A percentile compares a stretch with the other conserved stretches of the same genome.
These are phyloP conservation scores for Schizochytrium sp. DNA, from an alignment of 108 stramenopile genomes.

Conservation along the genomic window DNA sequence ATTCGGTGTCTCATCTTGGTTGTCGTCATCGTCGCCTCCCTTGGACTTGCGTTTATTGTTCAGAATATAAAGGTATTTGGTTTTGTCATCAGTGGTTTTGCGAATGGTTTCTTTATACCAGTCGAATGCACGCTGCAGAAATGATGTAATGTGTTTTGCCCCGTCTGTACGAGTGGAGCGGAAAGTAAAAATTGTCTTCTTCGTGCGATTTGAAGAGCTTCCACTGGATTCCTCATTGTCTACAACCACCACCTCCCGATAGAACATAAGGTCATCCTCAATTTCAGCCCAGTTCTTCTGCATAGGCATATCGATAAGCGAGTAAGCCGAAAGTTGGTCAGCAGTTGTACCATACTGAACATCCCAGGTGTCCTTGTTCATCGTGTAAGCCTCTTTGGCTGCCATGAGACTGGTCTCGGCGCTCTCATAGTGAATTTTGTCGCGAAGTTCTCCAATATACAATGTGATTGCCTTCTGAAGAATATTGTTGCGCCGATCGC, in stretches of 20 bases:
- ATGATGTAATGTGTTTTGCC: conserved; percentile 64
- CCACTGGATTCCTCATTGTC: not conserved
- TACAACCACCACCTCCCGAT: conserved; percentile 17
- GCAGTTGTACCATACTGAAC: conserved; percentile 65
- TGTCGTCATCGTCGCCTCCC: conserved; percentile 49
- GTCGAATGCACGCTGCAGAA: conserved; percentile 66
- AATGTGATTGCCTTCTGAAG: conserved; percentile 70
- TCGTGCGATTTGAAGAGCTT: not conserved
- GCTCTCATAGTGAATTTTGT: conserved; percentile 59
- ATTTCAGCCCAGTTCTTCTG: conserved; percentile 18
- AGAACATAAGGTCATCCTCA: conserved; percentile 63
- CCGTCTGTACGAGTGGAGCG: conserved; percentile 64
- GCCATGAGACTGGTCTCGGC: conserved; percentile 63
- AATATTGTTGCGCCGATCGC: conserved; percentile 69
- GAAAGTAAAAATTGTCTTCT: conserved; percentile 63
- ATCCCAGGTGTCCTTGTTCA: conserved; percentile 59
- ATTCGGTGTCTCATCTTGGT: conserved; percentile 67
- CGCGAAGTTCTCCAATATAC: conserved; percentile 59
- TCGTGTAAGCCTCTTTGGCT: conserved; percentile 63
- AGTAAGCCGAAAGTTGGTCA: conserved; percentile 68
- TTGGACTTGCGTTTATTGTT: conserved; percentile 54
- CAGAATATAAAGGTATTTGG: conserved; percentile 71
- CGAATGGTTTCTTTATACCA: conserved; percentile 64
- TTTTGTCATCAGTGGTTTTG: conserved; percentile 56
- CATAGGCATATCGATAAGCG: not conserved